Conservation (phyloP, 2,329 filamentous ascomycete species). For the Venturia carpophila region DNA sequence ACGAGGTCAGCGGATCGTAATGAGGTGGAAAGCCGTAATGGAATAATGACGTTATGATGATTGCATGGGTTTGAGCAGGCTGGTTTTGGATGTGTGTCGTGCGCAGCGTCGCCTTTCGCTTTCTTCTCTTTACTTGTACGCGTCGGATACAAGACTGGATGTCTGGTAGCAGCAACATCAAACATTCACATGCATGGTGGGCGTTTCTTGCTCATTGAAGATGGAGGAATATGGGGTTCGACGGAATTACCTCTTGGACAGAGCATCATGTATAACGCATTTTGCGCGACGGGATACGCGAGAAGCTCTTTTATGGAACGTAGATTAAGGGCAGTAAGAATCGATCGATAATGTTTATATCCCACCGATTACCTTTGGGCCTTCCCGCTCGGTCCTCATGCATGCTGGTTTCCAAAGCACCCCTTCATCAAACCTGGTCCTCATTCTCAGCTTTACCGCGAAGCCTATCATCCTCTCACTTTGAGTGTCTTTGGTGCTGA, state of each 20-base stretch:
- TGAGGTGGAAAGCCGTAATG: not conserved
- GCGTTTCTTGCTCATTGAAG: not conserved
- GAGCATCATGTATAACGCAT: constrained; percentile 10
- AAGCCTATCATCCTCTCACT: too few relatives aligned
- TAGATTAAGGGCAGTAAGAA: not conserved
- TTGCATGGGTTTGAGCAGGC: not conserved
- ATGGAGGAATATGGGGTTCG: not conserved
- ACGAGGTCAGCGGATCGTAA: not conserved
- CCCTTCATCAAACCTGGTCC: too few relatives aligned
- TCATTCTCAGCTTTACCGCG: too few relatives aligned
- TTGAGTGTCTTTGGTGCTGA: too few relatives aligned
- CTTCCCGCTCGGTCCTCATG: too few relatives aligned
- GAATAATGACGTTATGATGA: constrained; percentile 5
- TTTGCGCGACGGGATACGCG: constrained; percentile 7
- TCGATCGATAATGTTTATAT: not conserved
- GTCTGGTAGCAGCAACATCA: not conserved
- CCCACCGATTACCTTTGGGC: not conserved
- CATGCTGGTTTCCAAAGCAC: too few relatives aligned
- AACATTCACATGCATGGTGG: not conserved
- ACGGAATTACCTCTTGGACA: not conserved
- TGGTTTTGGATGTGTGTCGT: not conserved
- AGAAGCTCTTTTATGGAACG: not conserved
- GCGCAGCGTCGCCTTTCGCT: not conserved
- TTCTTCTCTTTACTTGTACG: not conserved
- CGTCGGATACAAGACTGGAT: too few relatives aligned